Conservation (phyloP, 2,329 filamentous ascomycete species). For the Diaporthe citrichinensis region DNA sequence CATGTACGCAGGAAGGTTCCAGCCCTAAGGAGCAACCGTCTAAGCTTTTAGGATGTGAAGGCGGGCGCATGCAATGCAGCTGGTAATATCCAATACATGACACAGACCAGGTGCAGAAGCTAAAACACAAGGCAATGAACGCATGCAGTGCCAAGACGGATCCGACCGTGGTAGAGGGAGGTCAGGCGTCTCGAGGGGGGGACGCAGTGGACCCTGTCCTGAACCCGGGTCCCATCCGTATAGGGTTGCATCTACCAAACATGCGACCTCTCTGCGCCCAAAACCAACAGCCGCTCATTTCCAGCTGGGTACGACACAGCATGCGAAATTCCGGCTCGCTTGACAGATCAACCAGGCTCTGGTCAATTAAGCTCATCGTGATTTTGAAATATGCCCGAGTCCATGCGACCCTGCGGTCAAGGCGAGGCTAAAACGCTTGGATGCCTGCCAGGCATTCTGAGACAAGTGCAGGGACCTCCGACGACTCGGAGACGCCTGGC, state of each 20-base stretch:
- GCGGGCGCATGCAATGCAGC: conserved; percentile 10
- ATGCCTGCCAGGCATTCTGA: conserved; percentile 28
- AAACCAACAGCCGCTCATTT: neutral
- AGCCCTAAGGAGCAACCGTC: conserved; percentile 19
- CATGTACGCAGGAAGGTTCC: conserved; percentile 11
- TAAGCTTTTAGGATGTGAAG: conserved; percentile 26
- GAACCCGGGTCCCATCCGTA: neutral
- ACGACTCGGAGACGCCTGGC: conserved; percentile 32
- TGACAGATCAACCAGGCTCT: neutral
- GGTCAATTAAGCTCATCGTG: conserved; percentile 15
- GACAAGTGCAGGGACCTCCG: conserved; percentile 29
- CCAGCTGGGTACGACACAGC: neutral
- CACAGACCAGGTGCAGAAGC: conserved; percentile 20
- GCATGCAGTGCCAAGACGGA: conserved; percentile 31
- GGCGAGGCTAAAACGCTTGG: conserved; percentile 29
- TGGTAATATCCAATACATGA: conserved; percentile 24
- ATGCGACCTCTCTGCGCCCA: neutral
- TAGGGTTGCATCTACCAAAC: conserved; percentile 16
- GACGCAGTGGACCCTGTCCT: conserved; percentile 8
- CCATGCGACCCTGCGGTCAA: neutral
- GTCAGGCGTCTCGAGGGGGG: conserved; percentile 20
- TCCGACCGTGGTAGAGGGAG: conserved; percentile 25
- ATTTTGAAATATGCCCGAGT: neutral
- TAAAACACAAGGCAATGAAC: conserved; percentile 20
- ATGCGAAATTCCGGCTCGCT: conserved; percentile 19